Evolutionary conservation across 352 stramenopile species (phyloP), one percentile per base, ranked within the genome.

Genomic region (Lagenidium sp.): DNA sequence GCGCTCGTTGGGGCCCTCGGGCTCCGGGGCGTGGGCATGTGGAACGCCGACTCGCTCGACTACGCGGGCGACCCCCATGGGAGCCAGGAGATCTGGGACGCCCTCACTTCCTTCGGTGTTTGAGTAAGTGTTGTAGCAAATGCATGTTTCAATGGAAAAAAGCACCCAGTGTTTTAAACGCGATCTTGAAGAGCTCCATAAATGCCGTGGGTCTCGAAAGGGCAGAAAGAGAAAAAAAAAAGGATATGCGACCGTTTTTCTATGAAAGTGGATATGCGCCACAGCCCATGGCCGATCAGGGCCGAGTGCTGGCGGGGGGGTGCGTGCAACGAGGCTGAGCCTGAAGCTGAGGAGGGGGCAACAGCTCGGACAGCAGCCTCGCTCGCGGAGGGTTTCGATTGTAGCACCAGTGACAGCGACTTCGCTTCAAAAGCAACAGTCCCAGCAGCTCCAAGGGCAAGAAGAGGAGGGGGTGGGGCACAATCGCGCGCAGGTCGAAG

Each of bases 31-130:
- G 64, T 75, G 7, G 80, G 76, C 47, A 89, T 92, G 80, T 92
- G 80, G 80, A 81, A 92, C 47, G 73, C 70, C 26, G 77, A 90
- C 47, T 64, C 72, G 23, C 54, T 89, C n/a, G 68, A 84, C 55
- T 88, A 88, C 22, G 24, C 31, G 4, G 34, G 40, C 15, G 56
- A 59, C 15, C 22, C 16, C 15, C 56, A 69, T 28, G 74, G 75
- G 47, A 62, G 68, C 16, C 48, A 51, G 41, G 42, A 46, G 26
- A 86, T 86, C 70, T 86, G 74, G 74, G 43, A 62, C 3, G 54
- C 67, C 19, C 47, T 85, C 29, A 43, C 16, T 34, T n/a, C 6
- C 7, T 26, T 24, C 4, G 36, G 18, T 42, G 36, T 47, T 57
- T 50, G 40, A 47, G 34, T 49, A 32, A 41, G 0, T 4, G 21